A percentile compares a stretch with the other conserved stretches of the same genome.
Conservation (phyloP, 2,329 filamentous ascomycete genomes). For the Hypomyces perniciosus region DNA sequence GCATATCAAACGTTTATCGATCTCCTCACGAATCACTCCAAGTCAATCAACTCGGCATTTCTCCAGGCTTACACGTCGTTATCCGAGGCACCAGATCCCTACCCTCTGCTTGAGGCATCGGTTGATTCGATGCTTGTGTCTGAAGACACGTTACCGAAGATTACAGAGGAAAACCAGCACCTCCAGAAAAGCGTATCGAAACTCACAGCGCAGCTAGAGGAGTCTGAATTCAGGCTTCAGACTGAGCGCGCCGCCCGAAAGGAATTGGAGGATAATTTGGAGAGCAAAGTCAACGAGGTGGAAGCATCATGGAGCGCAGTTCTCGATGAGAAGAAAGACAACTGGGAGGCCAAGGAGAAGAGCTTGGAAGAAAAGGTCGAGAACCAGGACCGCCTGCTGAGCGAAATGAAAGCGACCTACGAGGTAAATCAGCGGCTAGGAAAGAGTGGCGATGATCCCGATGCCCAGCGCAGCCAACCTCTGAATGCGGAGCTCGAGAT, state of each 20-base stretch:
- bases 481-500: slow-evolving; percentile 90
- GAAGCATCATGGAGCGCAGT: slow-evolving; percentile 87
- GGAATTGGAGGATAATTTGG: slow-evolving; percentile 69
- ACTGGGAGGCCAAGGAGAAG: slow-evolving; percentile 93
- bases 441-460: slow-evolving; percentile 58
- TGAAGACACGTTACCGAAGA: slow-evolving; percentile 84
- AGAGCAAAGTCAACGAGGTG: slow-evolving; percentile 78
- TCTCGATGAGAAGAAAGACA: slow-evolving; percentile 86
- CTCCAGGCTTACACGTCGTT: slow-evolving; percentile 87
- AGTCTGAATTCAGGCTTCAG: slow-evolving; percentile 74
- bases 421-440: slow-evolving; percentile 90
- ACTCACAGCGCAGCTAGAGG: slow-evolving; percentile 75
- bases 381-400: slow-evolving; percentile 84
- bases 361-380: slow-evolving; percentile 88
- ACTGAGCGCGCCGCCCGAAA: slow-evolving; percentile 67
- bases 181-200: slow-evolving; percentile 72
- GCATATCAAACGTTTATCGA: slow-evolving; percentile 98
- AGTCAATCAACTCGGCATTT: slow-evolving; percentile 88
- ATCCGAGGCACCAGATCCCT: slow-evolving; percentile 93
- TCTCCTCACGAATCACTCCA: slow-evolving; percentile 90
- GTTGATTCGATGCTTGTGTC: slow-evolving; percentile 89
- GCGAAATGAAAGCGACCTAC: slow-evolving; percentile 93
- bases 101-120: slow-evolving; percentile 90
- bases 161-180: slow-evolving; percentile 82
- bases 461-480: slow-evolving; percentile 57